Evolutionary conservation across 495 filamentous ascomycete species (phyloP).

Genomic region (Penicillium soppii): DNA sequence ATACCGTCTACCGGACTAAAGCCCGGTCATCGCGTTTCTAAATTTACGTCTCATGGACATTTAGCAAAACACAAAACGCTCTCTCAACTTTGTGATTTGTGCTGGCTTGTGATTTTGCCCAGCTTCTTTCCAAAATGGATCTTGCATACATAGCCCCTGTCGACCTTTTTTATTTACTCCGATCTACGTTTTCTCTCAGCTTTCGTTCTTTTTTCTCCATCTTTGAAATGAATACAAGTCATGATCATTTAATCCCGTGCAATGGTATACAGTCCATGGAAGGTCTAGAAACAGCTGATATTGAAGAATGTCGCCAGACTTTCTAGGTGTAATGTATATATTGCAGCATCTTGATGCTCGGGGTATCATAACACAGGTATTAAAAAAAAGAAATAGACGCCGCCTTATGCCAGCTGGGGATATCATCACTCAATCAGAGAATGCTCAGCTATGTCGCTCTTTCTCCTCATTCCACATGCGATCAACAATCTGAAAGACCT

Average conservation of each 20-base stretch:
- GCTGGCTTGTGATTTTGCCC: conserved; percentile 2
- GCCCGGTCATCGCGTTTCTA: conserved; percentile 78
- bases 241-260: conserved; percentile 13
- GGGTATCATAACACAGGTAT: conserved; percentile 4
- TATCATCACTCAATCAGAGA: too few relatives aligned
- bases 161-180: conserved; percentile 7
- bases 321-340: too few relatives aligned
- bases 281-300: too few relatives aligned
- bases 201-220: conserved; percentile 14
- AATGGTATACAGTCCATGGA: too few relatives aligned
- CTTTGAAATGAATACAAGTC: conserved; percentile 28
- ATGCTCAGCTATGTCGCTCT: conserved; percentile 19
- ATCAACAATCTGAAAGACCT: conserved; percentile 91
- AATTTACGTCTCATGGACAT: conserved; percentile 3
- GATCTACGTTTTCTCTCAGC: conserved; percentile 4
- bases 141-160: conserved; percentile 30
- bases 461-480: conserved; percentile 66
- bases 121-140: conserved; percentile 17
- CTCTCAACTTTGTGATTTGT: not conserved
- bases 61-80: conserved; percentile 1
- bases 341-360: not conserved
- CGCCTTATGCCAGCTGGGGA: not conserved
- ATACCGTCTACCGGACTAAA: conserved; percentile 73
- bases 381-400: not conserved
- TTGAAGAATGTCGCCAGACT: too few relatives aligned